These are phyloP conservation scores for Basipetospora chlamydospora DNA, from an alignment of 2,329 filamentous ascomycete genomes.

Conservation along the genomic window DNA sequence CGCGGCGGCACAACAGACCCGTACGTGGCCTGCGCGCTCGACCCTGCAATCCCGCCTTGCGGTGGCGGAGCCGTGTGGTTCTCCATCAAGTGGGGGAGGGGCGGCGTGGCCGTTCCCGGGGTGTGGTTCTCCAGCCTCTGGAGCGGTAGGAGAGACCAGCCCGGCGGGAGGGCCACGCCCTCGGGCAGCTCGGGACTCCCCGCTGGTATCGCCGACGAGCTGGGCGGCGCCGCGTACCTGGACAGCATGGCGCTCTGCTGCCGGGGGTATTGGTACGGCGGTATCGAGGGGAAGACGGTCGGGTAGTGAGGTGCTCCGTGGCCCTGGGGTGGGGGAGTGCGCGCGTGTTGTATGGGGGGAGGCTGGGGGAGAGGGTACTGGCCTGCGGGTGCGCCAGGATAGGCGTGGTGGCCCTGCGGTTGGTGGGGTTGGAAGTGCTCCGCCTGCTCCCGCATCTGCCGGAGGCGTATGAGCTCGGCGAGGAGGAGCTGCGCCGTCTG, in stretches of 20 bases:
- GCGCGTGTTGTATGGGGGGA: slow-evolving; percentile 8
- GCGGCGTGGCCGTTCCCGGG: slow-evolving; percentile 11
- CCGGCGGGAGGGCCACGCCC: slow-evolving; percentile 47
- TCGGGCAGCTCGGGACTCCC: slow-evolving; percentile 48
- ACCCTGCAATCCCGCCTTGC: no score
- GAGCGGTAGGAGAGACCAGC: slow-evolving; percentile 50
- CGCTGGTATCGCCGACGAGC: slow-evolving; percentile 37
- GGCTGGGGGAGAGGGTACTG: slow-evolving; percentile 7
- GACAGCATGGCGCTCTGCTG: slow-evolving; percentile 25
- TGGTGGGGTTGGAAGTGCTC: slow-evolving; percentile 12
- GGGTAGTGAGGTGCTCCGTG: slow-evolving; percentile 9
- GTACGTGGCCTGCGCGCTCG: no score
- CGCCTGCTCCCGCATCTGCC: slow-evolving; percentile 29
- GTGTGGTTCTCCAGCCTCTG: slow-evolving; percentile 33
- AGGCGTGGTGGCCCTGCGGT: slow-evolving; percentile 10
- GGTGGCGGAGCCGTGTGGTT: slow-evolving; percentile 10
- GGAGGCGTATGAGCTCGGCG: slow-evolving; percentile 51
- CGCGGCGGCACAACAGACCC: neutral
- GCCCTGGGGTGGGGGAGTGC: slow-evolving; percentile 9
- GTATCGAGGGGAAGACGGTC: slow-evolving; percentile 2
- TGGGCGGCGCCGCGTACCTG: slow-evolving; percentile 30
- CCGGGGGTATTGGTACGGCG: slow-evolving; percentile 9
- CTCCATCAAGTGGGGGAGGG: slow-evolving; percentile 9
- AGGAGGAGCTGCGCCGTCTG: slow-evolving; percentile 53
- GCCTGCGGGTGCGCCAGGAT: no score